Base-by-base conservation (phyloP, 2,329 filamentous ascomycete genomes). In the Simplicillium aogashimaense region DNA sequence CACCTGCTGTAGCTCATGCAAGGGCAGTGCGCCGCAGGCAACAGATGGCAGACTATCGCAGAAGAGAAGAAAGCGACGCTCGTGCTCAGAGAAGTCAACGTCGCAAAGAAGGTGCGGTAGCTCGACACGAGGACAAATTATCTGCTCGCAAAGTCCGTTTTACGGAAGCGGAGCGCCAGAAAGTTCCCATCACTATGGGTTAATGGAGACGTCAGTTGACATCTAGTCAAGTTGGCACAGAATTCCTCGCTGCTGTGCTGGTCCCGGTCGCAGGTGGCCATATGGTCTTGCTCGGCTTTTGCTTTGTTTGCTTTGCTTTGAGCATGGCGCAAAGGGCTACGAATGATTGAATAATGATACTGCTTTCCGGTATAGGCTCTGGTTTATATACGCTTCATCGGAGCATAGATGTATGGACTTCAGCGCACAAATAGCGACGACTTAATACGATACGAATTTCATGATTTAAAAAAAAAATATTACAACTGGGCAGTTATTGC, bases 21-120 rank as follows among this genome's bases (percentile, higher is more conserved):
- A 67, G 78, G 14, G 63, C 69, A 2, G 65, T 74, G 56, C 76
- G 72, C 52, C 65, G 78, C 32, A 67, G 66, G 42, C 70, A 76
- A 54, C 78, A 82, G 55, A 67, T 83, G 50, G 70, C 69, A 9
- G 77, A 78, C 35, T 83, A 81, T 53, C 69, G 64, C 47, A 76
- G 70, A 49, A 66, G 78, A 16, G 76, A 81, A 50, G 74, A 77
- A 51, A 66, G 64, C 36, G 76, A 83, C 42, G 77, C 77, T 4
- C 64, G 78, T 37, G 70, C 72, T 1, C 64, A 59, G 47, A 65
- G 78, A 42, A 81, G 59, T 47, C 66, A 72, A 52, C 65, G 69
- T 36, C 64, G 76, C 35, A 62, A 67, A 7, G 59, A 54, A 20
- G 52, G 51, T 9, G 50, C 45, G 39, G 47, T 45, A 41, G 42